phyloP scores from a whole-genome alignment of 2,329 filamentous ascomycete genomes.

The Emergomyces orientalis region DNA sequence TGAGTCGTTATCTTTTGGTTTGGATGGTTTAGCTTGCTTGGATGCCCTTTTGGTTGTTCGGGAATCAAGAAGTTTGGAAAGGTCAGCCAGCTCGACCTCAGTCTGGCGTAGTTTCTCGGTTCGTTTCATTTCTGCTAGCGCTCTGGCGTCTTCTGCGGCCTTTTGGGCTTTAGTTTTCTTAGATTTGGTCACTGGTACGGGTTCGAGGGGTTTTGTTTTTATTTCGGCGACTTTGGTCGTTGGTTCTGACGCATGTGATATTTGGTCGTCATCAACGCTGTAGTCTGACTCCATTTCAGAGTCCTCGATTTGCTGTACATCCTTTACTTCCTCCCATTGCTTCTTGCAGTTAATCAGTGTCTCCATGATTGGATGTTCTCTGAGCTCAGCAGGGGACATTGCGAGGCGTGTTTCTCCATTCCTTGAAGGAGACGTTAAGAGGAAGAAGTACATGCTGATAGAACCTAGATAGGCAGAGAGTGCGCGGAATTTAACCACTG shows the following conservation, averaged over 20 bases:
- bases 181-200: conserved; percentile 26
- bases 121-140: conserved; percentile 44
- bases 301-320: conserved; percentile 47
- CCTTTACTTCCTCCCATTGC: conserved; percentile 67
- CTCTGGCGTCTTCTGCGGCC: conserved; percentile 45
- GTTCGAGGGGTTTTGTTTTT: conserved; percentile 7
- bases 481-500: conserved; percentile 65
- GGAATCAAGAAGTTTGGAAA: conserved; percentile 51
- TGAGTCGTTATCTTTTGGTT: conserved; percentile 52
- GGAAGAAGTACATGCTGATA: conserved; percentile 86
- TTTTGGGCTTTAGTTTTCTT: conserved; percentile 42
- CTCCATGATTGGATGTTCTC: conserved; percentile 86
- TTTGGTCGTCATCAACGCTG: conserved; percentile 17
- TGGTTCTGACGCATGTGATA: not conserved
- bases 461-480: conserved; percentile 78
- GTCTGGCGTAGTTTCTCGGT: conserved; percentile 46
- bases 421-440: conserved; percentile 71
- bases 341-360: conserved; percentile 68
- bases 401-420: conserved; percentile 50
- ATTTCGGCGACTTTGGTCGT: conserved; percentile 10
- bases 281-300: conserved; percentile 19
- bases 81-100: conserved; percentile 63
- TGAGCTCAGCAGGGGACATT: conserved; percentile 66
- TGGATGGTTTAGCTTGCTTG: conserved; percentile 22
- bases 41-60: conserved; percentile 40